Conservation (phyloP, 2,329 filamentous ascomycete genomes). For the Daldinia sp. region DNA sequence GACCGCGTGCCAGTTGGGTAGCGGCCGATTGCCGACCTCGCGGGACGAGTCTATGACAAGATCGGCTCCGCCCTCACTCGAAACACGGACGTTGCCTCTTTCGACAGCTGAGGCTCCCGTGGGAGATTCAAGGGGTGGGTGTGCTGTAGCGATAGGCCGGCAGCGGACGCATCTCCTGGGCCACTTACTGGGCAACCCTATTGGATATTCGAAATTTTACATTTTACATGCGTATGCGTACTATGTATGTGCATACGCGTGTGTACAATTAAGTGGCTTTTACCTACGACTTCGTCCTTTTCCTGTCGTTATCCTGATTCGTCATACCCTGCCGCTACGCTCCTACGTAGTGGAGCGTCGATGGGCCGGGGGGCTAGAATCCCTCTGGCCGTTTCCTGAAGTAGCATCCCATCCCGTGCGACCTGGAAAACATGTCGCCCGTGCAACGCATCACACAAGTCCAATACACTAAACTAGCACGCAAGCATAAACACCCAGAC, state of each 20-base stretch:
- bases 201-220: not conserved
- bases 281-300: conserved; percentile 21
- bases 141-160: conserved; percentile 15
- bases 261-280: conserved; percentile 9
- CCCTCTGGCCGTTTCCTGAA: conserved; percentile 31
- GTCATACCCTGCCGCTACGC: conserved; percentile 20
- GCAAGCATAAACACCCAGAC: conserved; percentile 32
- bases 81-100: conserved; percentile 39
- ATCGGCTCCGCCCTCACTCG: conserved; percentile 43
- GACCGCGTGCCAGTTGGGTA: conserved; percentile 40
- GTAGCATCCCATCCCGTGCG: conserved; percentile 37
- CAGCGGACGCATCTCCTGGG: conserved; percentile 23
- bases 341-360: conserved; percentile 23
- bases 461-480: conserved; percentile 28
- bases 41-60: conserved; percentile 41
- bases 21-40: conserved; percentile 44
- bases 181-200: conserved; percentile 23
- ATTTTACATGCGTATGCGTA: not conserved
- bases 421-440: conserved; percentile 34
- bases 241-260: not conserved
- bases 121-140: conserved; percentile 20
- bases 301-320: conserved; percentile 30
- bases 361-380: conserved; percentile 17
- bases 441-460: conserved; percentile 37
- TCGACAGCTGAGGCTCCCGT: conserved; percentile 25